Evolutionary conservation across 2,329 filamentous ascomycete genomes (phyloP), one percentile per base, ranked within the genome.

Genomic region (Fusarium anguioides): DNA sequence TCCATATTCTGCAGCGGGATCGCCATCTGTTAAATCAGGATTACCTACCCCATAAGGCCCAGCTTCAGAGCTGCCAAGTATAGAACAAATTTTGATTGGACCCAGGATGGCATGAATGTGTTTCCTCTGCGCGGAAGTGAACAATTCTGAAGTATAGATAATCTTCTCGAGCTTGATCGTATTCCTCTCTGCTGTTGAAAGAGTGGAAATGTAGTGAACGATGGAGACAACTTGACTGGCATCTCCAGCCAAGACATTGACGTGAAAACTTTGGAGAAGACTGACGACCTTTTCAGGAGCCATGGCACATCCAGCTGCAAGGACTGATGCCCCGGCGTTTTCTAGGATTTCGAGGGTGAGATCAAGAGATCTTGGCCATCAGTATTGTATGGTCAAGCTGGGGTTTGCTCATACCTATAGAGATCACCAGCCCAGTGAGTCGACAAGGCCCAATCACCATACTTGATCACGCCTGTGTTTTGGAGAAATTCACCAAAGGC

Each of bases 111-210:
- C 52, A 5, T 33, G 33, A 3, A 83, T 74, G 14, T 77, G 75
- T 1, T 47, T 56, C 21, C 73, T 72, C 33, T 83, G 80, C 0
- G 73, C 48, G 0, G 42, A 8, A 0, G 75, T 79, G 21, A 84
- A 66, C 0, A 74, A 64, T 29, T 84, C 81, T 0, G 81, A 83
- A 0, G 81, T 82, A 54, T 83, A 83, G 5, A 83, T 74, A 1
- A 83, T 70, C 60, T 83, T 83, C 14, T 74, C 52, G 0, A 83
- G 37, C 2, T 64, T 72, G 35, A 83, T 69, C 6, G 56, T 52
- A 0, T 69, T 31, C 3, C 70, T 65, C 21, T 45, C 47, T 6
- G 72, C 36, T 29, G 27, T 0, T 0, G 23, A 1, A 1, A 81
- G 60, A 0, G 69, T 72, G 4, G 78, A 75, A 5, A 82, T 75